Percentiles rank a stretch among this genome's conserved stretches.
Conservation (phyloP, 257 asterid species). For the Solanum pimpinellifolium region DNA sequence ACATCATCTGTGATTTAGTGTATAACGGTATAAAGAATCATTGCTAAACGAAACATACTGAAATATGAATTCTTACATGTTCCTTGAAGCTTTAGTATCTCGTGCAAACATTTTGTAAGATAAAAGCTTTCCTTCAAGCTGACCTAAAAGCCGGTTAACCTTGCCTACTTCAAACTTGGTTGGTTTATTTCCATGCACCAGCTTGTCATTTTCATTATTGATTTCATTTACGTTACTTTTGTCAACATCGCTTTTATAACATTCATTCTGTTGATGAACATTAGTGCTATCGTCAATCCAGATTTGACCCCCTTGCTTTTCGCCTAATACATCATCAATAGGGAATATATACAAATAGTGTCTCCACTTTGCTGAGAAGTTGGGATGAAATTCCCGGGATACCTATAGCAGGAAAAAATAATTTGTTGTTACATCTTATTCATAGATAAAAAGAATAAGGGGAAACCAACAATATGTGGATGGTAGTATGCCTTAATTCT, state of each 20-base stretch:
- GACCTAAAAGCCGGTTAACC: constrained; percentile 56
- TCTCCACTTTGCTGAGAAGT: constrained; percentile 97
- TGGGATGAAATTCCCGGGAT: constrained; percentile 90
- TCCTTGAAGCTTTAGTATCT: constrained; percentile 89
- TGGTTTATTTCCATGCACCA: constrained; percentile 39
- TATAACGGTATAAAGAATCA: not conserved
- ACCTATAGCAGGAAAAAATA: constrained; percentile 31
- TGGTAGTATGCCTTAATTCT: not conserved
- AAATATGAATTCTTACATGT: constrained; percentile 36
- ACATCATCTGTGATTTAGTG: not conserved
- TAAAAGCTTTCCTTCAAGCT: constrained; percentile 75
- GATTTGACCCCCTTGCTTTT: constrained; percentile 12
- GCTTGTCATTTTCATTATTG: constrained; percentile 21
- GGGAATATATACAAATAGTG: constrained; percentile 87
- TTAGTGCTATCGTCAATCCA: constrained; percentile 2
- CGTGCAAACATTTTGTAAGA: constrained; percentile 96
- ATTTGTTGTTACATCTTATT: not conserved
- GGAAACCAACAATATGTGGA: not conserved
- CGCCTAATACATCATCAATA: constrained; percentile 28
- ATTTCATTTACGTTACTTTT: constrained; percentile 8
- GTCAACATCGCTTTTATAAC: constrained; percentile 11
- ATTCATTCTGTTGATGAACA: constrained; percentile 15
- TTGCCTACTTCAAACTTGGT: constrained; percentile 46
- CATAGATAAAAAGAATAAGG: not conserved
- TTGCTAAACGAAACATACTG: not conserved